Evolutionary conservation across 2,329 filamentous ascomycete species (phyloP).

Genomic region (Mycocentrospora acerina): DNA sequence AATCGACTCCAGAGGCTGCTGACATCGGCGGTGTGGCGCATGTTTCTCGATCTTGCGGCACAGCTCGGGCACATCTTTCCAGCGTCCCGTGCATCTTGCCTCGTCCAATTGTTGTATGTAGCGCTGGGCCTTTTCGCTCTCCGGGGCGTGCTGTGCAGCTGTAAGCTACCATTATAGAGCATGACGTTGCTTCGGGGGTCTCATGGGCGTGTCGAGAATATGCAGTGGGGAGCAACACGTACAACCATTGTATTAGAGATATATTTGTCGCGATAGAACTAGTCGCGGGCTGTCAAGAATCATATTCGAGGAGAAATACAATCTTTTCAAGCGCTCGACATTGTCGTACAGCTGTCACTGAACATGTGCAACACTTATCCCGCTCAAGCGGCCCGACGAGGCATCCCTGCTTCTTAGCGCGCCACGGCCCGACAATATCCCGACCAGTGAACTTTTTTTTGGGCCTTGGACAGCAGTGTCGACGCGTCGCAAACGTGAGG

Average conservation of each 20-base stretch:
- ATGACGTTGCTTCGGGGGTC: conserved; percentile 37
- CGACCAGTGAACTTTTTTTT: conserved; percentile 27
- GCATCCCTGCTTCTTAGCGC: conserved; percentile 26
- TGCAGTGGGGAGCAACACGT: conserved; percentile 14
- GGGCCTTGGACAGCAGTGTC: conserved; percentile 4
- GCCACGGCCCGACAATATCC: conserved; percentile 19
- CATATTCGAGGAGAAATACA: conserved; percentile 35
- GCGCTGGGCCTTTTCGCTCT: conserved; percentile 73
- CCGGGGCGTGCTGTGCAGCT: conserved; percentile 45
- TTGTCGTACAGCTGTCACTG: conserved; percentile 24
- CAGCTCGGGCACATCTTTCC: conserved; percentile 83
- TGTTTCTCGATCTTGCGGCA: conserved; percentile 94
- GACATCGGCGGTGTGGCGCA: conserved; percentile 82
- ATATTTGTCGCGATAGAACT: conserved; percentile 28
- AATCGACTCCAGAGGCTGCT: conserved; percentile 31
- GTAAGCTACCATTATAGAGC: conserved; percentile 27
- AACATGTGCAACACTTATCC: conserved; percentile 15
- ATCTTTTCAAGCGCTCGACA: conserved; percentile 20
- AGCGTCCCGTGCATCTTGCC: conserved; percentile 84
- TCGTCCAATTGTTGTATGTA: conserved; percentile 83
- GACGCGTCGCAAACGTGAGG: background rate
- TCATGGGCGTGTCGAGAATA: no score
- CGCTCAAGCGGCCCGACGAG: conserved; percentile 15
- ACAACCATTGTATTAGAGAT: conserved; percentile 40
- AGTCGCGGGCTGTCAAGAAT: conserved; percentile 18